Percentiles rank a stretch among this genome's conserved stretches.
phyloP scores from a whole-genome alignment of 257 asterid genomes.

The Solanum sejunctum region DNA sequence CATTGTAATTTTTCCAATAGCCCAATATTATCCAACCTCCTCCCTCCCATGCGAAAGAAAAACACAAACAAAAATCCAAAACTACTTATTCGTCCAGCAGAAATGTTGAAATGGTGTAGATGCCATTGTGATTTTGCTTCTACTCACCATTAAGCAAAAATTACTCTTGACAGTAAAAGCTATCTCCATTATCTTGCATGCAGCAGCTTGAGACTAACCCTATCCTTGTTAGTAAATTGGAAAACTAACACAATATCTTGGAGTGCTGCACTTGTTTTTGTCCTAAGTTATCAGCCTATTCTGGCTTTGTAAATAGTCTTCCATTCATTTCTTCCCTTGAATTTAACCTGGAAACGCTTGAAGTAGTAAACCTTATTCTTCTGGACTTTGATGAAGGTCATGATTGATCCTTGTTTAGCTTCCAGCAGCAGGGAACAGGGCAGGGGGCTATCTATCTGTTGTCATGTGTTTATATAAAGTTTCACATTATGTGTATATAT shows the following conservation, averaged over 20 bases:
- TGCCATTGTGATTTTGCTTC: not conserved
- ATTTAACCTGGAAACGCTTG: not conserved
- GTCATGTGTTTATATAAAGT: not conserved
- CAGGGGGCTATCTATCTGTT: not conserved
- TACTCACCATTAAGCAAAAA: not conserved
- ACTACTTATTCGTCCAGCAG: not conserved
- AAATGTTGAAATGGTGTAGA: not conserved
- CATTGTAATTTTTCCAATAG: not conserved
- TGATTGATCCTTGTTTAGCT: not conserved
- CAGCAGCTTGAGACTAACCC: not conserved
- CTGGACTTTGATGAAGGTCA: not conserved
- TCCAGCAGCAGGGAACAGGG: not conserved
- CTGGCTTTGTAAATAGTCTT: not conserved
- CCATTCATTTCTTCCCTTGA: not conserved
- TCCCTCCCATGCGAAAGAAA: not conserved
- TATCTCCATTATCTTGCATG: not conserved
- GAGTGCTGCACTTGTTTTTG: not conserved
- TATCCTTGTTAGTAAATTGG: not conserved
- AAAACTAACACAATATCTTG: not conserved
- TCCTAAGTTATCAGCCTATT: not conserved
- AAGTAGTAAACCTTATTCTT: not conserved
- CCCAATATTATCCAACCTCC: not conserved
- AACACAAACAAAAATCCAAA: not conserved
- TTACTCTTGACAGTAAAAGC: not conserved
- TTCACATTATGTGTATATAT: not conserved